A percentile compares a stretch with the other conserved stretches of the same genome.
Evolutionary conservation across 2,329 filamentous ascomycete genomes (phyloP).

Genomic region (Cryphonectria japonica): DNA sequence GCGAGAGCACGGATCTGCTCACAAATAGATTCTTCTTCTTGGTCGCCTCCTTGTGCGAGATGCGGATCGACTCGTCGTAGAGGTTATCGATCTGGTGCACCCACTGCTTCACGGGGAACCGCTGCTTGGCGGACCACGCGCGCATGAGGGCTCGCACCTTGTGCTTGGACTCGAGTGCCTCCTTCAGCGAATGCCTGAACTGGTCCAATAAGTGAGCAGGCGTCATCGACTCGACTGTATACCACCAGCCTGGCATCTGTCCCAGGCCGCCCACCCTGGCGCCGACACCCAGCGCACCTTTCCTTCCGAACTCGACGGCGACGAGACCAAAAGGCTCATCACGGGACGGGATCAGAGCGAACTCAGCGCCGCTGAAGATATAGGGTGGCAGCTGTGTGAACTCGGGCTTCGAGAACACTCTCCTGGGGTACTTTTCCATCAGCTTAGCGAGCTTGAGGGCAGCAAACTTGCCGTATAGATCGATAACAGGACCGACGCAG

Average conservation of each 20-base stretch:
- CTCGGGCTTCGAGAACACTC: conserved; percentile 69
- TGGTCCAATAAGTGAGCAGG: conserved; percentile 65
- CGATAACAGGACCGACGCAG: conserved; percentile 65
- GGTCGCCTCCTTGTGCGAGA: conserved; percentile 41
- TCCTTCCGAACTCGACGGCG: conserved; percentile 69
- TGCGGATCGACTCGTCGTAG: conserved; percentile 61
- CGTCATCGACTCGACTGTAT: conserved; percentile 66
- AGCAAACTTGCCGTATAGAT: conserved; percentile 69
- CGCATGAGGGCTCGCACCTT: conserved; percentile 64
- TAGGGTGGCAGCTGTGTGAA: conserved; percentile 68
- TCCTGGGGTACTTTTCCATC: conserved; percentile 67
- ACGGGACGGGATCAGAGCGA: conserved; percentile 69
- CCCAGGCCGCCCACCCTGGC: conserved; percentile 67
- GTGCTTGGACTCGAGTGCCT: conserved; percentile 59
- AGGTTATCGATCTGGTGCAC: conserved; percentile 65
- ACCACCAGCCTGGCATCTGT: conserved; percentile 74
- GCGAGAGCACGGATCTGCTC: conserved; percentile 32
- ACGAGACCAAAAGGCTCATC: conserved; percentile 73
- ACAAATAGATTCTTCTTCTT: conserved; percentile 32
- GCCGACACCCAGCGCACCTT: conserved; percentile 68
- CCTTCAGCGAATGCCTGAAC: conserved; percentile 65
- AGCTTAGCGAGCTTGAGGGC: conserved; percentile 65
- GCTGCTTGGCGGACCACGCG: conserved; percentile 64
- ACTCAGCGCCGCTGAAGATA: conserved; percentile 70
- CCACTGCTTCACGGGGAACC: conserved; percentile 70